A percentile compares a stretch with the other conserved stretches of the same genome.
phyloP scores from a whole-genome alignment of 179 eudicot genomes.

The Nepenthes alata region DNA sequence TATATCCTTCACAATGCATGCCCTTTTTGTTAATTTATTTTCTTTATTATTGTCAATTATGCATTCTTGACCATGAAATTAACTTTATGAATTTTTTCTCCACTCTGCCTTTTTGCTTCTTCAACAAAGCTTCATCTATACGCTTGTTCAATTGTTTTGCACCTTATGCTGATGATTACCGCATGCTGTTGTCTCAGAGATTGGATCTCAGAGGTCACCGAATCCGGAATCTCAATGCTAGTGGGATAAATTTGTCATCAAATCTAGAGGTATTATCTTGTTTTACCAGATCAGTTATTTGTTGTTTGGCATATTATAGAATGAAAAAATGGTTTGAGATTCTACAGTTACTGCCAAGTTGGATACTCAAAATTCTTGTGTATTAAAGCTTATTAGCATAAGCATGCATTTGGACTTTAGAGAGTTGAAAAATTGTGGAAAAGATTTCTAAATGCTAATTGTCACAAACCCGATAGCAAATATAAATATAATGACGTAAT shows the following conservation, averaged over 20 bases:
- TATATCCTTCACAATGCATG: no score
- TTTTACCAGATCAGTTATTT: constrained; percentile 1
- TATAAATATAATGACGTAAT: no score
- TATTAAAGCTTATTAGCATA: no score
- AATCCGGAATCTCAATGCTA: constrained; percentile 52
- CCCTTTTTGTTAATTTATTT: no score
- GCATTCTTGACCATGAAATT: neutral
- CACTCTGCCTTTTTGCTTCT: neutral
- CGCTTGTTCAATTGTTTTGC: neutral
- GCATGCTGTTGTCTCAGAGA: constrained; percentile 44
- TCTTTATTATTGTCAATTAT: no score
- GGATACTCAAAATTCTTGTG: no score
- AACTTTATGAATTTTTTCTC: neutral
- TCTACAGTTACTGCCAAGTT: neutral
- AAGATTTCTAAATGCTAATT: no score
- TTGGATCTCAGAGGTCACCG: constrained; percentile 91
- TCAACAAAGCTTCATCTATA: neutral
- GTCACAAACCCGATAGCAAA: no score
- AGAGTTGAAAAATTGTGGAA: no score
- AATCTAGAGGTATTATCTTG: constrained; percentile 63
- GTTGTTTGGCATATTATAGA: neutral
- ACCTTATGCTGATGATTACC: constrained; percentile 2
- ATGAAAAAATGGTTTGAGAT: neutral
- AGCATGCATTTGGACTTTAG: no score
- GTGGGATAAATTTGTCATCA: constrained; percentile 62